These are phyloP conservation scores for Tuber indicum DNA, from an alignment of 495 filamentous ascomycete genomes.

Conservation along the genomic window DNA sequence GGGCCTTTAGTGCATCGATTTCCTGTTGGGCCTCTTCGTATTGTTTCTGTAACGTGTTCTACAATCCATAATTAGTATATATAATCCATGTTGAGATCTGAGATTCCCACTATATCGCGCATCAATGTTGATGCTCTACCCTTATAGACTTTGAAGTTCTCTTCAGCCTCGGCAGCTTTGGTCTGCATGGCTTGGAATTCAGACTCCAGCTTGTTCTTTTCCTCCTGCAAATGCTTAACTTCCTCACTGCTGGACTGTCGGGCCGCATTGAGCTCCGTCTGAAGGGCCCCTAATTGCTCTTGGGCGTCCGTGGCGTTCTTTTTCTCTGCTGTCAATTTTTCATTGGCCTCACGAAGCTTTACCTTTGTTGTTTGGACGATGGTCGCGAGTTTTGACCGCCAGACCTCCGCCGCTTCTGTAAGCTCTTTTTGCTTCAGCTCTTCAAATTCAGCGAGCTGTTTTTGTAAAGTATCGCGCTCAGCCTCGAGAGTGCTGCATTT, in stretches of 20 bases:
- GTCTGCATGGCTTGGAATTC: conserved; percentile 47
- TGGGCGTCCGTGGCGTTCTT: conserved; percentile 18
- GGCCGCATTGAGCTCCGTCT: conserved; percentile 12
- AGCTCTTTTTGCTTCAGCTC: conserved; percentile 49
- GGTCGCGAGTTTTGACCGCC: conserved; percentile 48
- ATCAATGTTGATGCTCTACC: conserved; percentile 4
- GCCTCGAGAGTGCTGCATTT: conserved; percentile 54
- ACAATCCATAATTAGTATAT: conserved; percentile 13
- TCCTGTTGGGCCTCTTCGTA: conserved; percentile 23
- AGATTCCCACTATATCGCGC: neutral
- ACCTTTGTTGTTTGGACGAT: conserved; percentile 43
- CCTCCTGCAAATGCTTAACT: neutral
- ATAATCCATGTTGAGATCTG: neutral
- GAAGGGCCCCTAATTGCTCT: conserved; percentile 29
- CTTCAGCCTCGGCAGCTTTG: conserved; percentile 41
- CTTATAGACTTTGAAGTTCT: conserved; percentile 9
- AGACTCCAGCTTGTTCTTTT: neutral
- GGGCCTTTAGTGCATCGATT: conserved; percentile 23
- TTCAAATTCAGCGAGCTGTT: conserved; percentile 49
- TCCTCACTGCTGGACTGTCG: neutral
- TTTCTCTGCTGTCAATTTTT: conserved; percentile 41
- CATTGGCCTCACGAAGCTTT: conserved; percentile 43
- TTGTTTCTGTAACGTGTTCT: conserved; percentile 28
- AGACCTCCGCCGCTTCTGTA: conserved; percentile 44
- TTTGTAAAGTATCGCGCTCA: conserved; percentile 65